A percentile compares a stretch with the other conserved stretches of the same genome.
phyloP scores from a whole-genome alignment of 2,329 filamentous ascomycete genomes.

The Alternaria brassicae region DNA sequence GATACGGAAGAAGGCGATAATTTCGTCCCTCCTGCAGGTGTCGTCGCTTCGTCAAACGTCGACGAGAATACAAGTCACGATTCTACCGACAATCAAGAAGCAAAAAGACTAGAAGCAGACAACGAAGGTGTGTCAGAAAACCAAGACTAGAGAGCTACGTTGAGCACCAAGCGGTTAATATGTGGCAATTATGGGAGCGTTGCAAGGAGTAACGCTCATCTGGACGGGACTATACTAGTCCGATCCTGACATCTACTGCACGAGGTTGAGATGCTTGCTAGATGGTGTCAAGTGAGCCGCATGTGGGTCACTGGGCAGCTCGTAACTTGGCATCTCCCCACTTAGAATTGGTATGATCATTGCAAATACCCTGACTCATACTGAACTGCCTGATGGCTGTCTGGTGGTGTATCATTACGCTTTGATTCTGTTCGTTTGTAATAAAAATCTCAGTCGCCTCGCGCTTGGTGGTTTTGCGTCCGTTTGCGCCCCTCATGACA shows the following conservation, averaged over 20 bases:
- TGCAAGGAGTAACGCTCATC: background rate
- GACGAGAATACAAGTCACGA: slow-evolving; percentile 23
- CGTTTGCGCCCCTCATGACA: background rate
- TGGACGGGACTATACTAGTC: background rate
- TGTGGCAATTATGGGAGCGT: background rate
- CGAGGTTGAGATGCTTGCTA: background rate
- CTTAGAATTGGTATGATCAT: background rate
- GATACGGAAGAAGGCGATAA: slow-evolving; percentile 81
- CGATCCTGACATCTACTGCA: background rate
- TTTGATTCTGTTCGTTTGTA: background rate
- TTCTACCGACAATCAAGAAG: slow-evolving; percentile 15
- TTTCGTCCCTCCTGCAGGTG: slow-evolving; percentile 51
- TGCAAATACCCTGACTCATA: background rate
- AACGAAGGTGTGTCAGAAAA: background rate
- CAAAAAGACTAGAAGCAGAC: slow-evolving; percentile 1
- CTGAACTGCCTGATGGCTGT: background rate
- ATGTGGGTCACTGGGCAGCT: slow-evolving; percentile 1
- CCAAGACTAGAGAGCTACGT: background rate
- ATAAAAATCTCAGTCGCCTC: background rate
- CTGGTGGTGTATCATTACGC: background rate
- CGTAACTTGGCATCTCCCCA: background rate
- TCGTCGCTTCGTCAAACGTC: slow-evolving; percentile 42
- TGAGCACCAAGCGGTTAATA: background rate
- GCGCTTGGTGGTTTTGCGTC: background rate
- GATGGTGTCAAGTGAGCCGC: background rate